Conservation (phyloP, 495 filamentous ascomycete species). For the Chlorociboria aeruginascens region DNA sequence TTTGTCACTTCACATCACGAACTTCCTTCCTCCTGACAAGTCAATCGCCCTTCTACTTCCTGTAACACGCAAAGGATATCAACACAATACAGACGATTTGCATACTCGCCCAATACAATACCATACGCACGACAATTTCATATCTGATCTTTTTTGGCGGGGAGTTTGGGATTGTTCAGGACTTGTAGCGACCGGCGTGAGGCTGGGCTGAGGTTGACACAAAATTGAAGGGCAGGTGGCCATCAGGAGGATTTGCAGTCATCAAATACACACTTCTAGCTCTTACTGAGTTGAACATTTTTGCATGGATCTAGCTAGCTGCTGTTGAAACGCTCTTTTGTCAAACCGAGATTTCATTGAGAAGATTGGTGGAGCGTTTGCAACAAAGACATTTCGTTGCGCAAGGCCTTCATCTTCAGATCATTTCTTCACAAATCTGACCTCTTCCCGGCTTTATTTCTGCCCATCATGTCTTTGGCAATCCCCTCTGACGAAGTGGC, state of each 20-base stretch:
- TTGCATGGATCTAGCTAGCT: constrained; percentile 21
- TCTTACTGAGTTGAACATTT: constrained; percentile 18
- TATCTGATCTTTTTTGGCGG: too few species aligned
- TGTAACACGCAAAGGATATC: too few species aligned
- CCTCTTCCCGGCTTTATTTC: constrained; percentile 3
- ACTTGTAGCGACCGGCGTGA: not conserved
- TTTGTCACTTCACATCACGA: too few species aligned
- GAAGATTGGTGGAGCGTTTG: constrained; percentile 6
- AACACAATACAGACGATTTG: too few species aligned
- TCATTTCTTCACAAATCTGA: constrained; percentile 1
- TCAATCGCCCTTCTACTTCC: too few species aligned
- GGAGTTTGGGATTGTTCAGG: not conserved
- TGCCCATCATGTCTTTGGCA: constrained; percentile 55
- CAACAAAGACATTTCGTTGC: constrained; percentile 11
- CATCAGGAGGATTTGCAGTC: constrained; percentile 14
- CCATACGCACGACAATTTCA: too few species aligned
- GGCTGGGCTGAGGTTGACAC: not conserved
- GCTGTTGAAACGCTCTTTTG: constrained; percentile 13
- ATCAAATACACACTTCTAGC: constrained; percentile 22
- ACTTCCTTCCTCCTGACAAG: too few species aligned
- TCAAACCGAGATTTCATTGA: constrained; percentile 1
- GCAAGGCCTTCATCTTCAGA: not conserved
- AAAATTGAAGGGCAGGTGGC: constrained; percentile 7
- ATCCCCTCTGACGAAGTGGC: constrained; percentile 79
- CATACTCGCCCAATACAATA: too few species aligned